Evolutionary conservation across 2,329 filamentous ascomycete species (phyloP).

Genomic region (Cladosporium sp.): DNA sequence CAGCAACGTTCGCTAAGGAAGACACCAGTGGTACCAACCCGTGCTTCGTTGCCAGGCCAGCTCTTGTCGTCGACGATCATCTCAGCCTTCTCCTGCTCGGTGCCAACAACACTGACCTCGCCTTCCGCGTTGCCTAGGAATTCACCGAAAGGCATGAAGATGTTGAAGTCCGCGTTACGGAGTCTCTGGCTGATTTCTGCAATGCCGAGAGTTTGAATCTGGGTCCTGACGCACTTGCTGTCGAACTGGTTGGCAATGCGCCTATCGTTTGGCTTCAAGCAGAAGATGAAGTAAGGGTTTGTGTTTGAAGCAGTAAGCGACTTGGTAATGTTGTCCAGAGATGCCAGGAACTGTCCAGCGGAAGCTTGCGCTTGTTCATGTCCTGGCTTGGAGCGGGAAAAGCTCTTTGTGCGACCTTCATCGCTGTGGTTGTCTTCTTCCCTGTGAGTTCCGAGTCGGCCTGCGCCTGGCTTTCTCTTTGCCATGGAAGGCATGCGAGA

Average conservation of each 20-base stretch:
- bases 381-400: constrained; percentile 41
- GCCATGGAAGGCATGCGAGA: constrained; percentile 91
- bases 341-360: constrained; percentile 85
- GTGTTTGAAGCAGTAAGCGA: constrained; percentile 78
- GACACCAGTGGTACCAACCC: constrained; percentile 86
- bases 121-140: constrained; percentile 86
- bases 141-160: constrained; percentile 94
- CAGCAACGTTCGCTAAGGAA: constrained; percentile 96
- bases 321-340: constrained; percentile 86
- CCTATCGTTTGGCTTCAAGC: constrained; percentile 93
- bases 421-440: constrained; percentile 47
- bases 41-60: constrained; percentile 90
- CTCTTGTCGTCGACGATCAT: constrained; percentile 87
- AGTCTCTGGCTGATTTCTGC: constrained; percentile 94
- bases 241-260: constrained; percentile 98
- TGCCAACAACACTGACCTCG: constrained; percentile 83
- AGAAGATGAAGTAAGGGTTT: constrained; percentile 96
- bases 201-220: constrained; percentile 93
- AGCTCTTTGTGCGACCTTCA: constrained; percentile 39
- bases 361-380: constrained; percentile 72
- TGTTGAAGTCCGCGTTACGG: constrained; percentile 88
- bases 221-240: constrained; percentile 93
- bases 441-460: constrained; percentile 45
- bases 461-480: constrained; percentile 67
- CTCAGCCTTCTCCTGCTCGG: constrained; percentile 88